Evolutionary conservation across 352 stramenopile genomes (phyloP).

Genomic region (Phytophthora syringae): DNA sequence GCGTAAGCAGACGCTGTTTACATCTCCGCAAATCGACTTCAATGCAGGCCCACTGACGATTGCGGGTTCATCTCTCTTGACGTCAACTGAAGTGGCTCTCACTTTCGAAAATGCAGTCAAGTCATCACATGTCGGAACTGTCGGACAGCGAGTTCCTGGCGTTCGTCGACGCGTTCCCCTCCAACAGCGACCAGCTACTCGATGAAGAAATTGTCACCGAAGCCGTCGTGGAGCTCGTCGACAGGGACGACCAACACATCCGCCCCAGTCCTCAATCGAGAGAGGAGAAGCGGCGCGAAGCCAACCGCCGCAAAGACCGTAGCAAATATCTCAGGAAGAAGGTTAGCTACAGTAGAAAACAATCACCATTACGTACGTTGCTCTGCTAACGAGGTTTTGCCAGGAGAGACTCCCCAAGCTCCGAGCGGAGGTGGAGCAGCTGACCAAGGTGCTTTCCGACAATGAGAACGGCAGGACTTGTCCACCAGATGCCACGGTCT

Average conservation of each 20-base stretch:
- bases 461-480: conserved; percentile 15
- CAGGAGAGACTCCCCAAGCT: conserved; percentile 34
- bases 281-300: conserved; percentile 28
- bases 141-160: conserved; percentile 28
- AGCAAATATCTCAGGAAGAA: conserved; percentile 45
- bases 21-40: no score
- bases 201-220: conserved; percentile 6
- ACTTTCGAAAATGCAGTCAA: conserved; percentile 19
- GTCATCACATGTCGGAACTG: not conserved
- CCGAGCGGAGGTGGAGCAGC: conserved; percentile 23
- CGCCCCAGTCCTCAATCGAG: conserved; percentile 2
- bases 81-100: no score
- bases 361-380: not conserved
- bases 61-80: no score
- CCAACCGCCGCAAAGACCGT: conserved; percentile 31
- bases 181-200: conserved; percentile 23
- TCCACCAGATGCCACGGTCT: not conserved
- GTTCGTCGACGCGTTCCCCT: conserved; percentile 37
- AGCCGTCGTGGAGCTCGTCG: conserved; percentile 1
- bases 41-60: no score
- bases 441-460: conserved; percentile 20
- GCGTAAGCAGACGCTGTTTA: no score
- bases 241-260: not conserved
- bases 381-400: not conserved
- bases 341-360: no score